A percentile compares a stretch with the other conserved stretches of the same genome.
These are phyloP conservation scores for Suillus cothurnatus DNA, from an alignment of 768 basidiomycete species.

Conservation along the genomic window DNA sequence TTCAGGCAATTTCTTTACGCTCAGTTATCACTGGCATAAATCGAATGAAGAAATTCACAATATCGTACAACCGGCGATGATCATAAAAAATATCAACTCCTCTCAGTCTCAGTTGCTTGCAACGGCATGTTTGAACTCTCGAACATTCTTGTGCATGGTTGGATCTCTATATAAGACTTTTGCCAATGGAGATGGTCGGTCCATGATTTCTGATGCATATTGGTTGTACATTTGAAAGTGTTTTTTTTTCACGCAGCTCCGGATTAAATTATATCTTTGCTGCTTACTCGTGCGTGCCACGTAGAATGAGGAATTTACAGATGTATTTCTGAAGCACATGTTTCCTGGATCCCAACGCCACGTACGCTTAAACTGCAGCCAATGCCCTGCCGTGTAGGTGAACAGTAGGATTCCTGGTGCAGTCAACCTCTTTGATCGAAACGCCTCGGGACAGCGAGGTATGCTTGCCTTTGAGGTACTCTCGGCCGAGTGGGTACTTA, in stretches of 20 bases:
- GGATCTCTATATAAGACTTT: not conserved
- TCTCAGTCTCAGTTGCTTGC: not conserved
- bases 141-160: not conserved
- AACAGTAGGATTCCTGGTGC: not conserved
- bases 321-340: not conserved
- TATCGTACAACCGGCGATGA: too few relatives aligned
- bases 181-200: not conserved
- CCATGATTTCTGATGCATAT: not conserved
- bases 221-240: too few relatives aligned
- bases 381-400: not conserved
- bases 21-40: too few relatives aligned
- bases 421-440: not conserved
- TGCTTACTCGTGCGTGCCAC: too few relatives aligned
- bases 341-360: constrained; percentile 74
- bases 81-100: too few relatives aligned
- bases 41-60: too few relatives aligned
- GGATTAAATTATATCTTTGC: too few relatives aligned
- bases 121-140: not conserved
- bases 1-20: too few relatives aligned
- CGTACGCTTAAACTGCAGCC: constrained; percentile 30
- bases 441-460: too few relatives aligned
- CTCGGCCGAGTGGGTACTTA: not conserved
- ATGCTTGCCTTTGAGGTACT: not conserved
- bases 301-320: too few relatives aligned
- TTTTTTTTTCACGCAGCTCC: not conserved